Conservation (phyloP, 345 rosid species). For the Eucalyptus dawsonii region DNA sequence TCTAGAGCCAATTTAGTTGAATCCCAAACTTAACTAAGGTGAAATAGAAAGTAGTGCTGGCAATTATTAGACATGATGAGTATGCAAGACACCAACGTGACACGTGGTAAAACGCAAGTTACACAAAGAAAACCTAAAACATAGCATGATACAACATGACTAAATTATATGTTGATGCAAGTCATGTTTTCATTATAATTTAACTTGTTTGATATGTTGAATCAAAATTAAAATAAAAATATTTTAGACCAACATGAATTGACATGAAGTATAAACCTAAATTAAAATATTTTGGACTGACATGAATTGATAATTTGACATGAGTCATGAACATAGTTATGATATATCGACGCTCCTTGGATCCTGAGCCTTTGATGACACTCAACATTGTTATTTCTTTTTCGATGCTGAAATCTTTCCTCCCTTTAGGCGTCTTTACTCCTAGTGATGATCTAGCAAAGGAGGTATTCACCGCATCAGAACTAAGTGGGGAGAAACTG, state of each 20-base stretch:
- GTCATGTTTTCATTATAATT: not conserved
- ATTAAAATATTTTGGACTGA: not conserved
- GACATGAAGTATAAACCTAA: not conserved
- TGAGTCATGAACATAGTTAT: not conserved
- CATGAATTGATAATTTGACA: not conserved
- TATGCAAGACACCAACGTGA: fast-evolving
- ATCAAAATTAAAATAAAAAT: not conserved
- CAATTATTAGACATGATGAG: not conserved
- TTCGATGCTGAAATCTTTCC: not conserved
- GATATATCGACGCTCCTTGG: not conserved
- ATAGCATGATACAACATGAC: not conserved
- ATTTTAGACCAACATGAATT: not conserved
- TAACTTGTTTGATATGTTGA: not conserved
- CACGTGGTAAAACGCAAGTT: not conserved
- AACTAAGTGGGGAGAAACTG: constrained; percentile 73
- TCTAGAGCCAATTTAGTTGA: not conserved
- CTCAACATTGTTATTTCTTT: not conserved
- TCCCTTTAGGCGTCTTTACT: constrained; percentile 53
- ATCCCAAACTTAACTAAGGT: not conserved
- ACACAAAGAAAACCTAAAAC: not conserved
- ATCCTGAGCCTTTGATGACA: not conserved
- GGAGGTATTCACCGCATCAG: constrained; percentile 69
- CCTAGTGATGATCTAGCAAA: constrained; percentile 76
- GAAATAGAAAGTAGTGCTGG: not conserved
- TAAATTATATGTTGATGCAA: not conserved